Base-by-base conservation (phyloP, 1,284 basidiomycete species). In the Leccinum huronense region DNA sequence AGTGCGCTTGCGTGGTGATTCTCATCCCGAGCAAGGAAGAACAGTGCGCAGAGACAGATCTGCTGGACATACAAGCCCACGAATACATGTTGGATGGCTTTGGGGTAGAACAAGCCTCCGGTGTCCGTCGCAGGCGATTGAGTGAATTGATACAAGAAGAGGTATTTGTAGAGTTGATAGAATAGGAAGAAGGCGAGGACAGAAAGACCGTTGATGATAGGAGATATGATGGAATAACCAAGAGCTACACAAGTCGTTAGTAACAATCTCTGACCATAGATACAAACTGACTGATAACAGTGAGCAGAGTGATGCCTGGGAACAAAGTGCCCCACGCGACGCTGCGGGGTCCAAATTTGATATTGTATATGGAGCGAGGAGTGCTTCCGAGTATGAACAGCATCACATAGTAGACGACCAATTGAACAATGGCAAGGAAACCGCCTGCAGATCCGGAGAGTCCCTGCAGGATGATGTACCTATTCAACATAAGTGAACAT, bases 41-140 rank as follows among this genome's bases (percentile, higher is more conserved):
- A 97, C 68, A 97, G 78, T 2, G 91, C 91, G 34, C 85, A 84
- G 19, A 97, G 80, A 75, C 93, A 95, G 60, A 97, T 74, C 57
- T 73, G 88, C 71, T 91, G 84, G 61, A 98, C 84, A 75, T 97
- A 98, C 71, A 96, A 69, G 4, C 95, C 97, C n/a, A 95, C 93
- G 71, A 98, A 98, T 53, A 97, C 75, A 72, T 98, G 96, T 61
- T 91, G 87, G 55, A 99, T 87, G 1, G 97, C 97, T 77, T 91
- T 94, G 56, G 95, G 95, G 83, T 97, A 98, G 83, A 98, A 98
- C 58, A 93, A 77, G 0, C 97, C 97, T 33, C 95, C 96, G 0
- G 97, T 98, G 69, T 99, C 97, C 59, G 79, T 81, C 3, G 84
- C 79, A 0, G 85, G 78, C 14, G 89, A 87, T 73, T 92, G 89